Evolutionary conservation across 2,329 filamentous ascomycete species (phyloP).

Genomic region (Knoxdaviesia proteae): DNA sequence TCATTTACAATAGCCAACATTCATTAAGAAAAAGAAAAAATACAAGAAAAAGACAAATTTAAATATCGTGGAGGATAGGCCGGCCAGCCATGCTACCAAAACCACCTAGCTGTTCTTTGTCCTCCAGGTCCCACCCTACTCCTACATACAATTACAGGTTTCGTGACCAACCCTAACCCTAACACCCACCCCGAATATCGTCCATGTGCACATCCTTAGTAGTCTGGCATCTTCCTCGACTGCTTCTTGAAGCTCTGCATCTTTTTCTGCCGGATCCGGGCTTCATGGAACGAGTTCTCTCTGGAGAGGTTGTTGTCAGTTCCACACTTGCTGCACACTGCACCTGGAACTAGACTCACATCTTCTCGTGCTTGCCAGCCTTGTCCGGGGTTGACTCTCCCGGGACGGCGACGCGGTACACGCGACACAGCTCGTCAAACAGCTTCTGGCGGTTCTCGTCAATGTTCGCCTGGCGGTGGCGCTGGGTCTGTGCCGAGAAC

Average conservation of each 20-base stretch:
- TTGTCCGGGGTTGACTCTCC: conserved; percentile 23
- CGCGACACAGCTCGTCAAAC: conserved; percentile 22
- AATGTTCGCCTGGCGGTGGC: conserved; percentile 28
- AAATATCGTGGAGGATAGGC: too few species aligned
- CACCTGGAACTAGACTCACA: conserved; percentile 15
- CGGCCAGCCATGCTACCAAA: too few species aligned
- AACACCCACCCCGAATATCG: too few species aligned
- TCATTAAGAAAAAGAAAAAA: too few species aligned
- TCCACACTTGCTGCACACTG: conserved; percentile 4
- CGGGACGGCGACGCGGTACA: conserved; percentile 26
- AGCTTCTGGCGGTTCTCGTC: conserved; percentile 31
- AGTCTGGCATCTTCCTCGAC: conserved; percentile 10
- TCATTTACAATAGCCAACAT: too few species aligned
- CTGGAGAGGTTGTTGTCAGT: conserved; percentile 11
- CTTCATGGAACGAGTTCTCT: conserved; percentile 22
- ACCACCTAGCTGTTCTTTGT: too few species aligned
- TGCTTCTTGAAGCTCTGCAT: conserved; percentile 28
- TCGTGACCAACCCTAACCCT: too few species aligned
- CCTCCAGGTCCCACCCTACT: too few species aligned
- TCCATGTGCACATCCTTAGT: neutral
- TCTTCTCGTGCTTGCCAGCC: conserved; percentile 23
- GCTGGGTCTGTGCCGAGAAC: conserved; percentile 32
- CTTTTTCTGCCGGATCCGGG: conserved; percentile 26
- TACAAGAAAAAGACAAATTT: too few species aligned
- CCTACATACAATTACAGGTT: too few species aligned